Evolutionary conservation across 805 yeast species (phyloP).

Genomic region (Saturnispora sanitii): DNA sequence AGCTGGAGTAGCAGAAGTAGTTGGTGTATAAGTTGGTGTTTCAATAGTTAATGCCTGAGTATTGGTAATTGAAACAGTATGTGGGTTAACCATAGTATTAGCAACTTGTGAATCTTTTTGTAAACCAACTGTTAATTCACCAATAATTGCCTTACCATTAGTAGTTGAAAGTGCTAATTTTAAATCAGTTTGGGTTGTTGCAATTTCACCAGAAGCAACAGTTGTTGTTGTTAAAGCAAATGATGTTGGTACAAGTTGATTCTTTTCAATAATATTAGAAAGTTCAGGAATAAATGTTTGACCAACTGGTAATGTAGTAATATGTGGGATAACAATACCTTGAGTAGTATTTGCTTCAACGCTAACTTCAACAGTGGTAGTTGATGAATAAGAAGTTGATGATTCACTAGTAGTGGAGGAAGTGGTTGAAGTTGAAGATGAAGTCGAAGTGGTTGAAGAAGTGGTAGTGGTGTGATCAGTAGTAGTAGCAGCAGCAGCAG

Average conservation of each 20-base stretch:
- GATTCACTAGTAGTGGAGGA: not conserved
- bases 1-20: slow-evolving; percentile 12
- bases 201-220: slow-evolving; percentile 9
- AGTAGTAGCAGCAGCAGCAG: slow-evolving; percentile 3
- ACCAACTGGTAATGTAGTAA: slow-evolving; percentile 11
- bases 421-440: slow-evolving; percentile 4
- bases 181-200: slow-evolving; percentile 13
- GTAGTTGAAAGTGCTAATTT: slow-evolving; percentile 7
- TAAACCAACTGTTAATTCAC: slow-evolving; percentile 11
- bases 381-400: not conserved
- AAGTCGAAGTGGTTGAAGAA: slow-evolving; percentile 4
- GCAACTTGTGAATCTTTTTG: slow-evolving; percentile 10
- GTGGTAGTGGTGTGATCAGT: slow-evolving; percentile 8
- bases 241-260: slow-evolving; percentile 10
- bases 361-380: not conserved
- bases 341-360: not conserved
- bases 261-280: slow-evolving; percentile 1
- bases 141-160: slow-evolving; percentile 6
- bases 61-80: slow-evolving; percentile 17
- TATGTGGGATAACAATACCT: not conserved
- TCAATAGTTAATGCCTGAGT: slow-evolving; percentile 10
- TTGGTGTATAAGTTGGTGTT: slow-evolving; percentile 8
- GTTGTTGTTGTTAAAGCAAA: slow-evolving; percentile 14
- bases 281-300: slow-evolving; percentile 10
- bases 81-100: slow-evolving; percentile 10